phyloP scores from a whole-genome alignment of 139 green algal genomes.

The Eudorina sp. region DNA sequence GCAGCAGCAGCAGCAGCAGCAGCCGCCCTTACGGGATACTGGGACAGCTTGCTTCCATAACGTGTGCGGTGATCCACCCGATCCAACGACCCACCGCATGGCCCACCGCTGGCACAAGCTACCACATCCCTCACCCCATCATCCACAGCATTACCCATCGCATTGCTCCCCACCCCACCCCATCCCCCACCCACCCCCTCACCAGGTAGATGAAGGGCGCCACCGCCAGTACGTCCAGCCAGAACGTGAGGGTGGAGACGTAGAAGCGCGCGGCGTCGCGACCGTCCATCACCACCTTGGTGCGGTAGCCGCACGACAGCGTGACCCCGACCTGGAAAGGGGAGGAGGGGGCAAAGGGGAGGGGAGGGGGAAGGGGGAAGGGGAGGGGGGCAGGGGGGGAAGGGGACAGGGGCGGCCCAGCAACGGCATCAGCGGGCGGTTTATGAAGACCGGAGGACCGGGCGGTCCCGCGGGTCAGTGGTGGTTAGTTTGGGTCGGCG shows the following conservation, averaged over 20 bases:
- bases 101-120: too few species aligned
- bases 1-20: too few species aligned
- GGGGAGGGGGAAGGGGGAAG: neutral
- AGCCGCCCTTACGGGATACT: too few species aligned
- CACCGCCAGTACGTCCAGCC: slow-evolving; percentile 46
- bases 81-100: too few species aligned
- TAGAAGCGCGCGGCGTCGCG: slow-evolving; percentile 2
- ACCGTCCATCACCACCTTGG: slow-evolving; percentile 7
- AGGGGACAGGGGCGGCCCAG: neutral
- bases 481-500: too few species aligned
- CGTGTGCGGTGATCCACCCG: too few species aligned
- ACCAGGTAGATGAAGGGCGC: slow-evolving; percentile 54
- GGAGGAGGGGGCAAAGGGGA: neutral
- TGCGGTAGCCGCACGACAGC: slow-evolving; percentile 30
- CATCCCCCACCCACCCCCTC: neutral
- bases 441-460: too few species aligned
- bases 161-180: neutral
- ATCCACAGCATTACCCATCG: too few species aligned
- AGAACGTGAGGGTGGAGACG: neutral
- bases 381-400: neutral
- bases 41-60: too few species aligned
- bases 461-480: too few species aligned
- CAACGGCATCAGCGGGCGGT: too few species aligned
- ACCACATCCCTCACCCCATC: too few species aligned
- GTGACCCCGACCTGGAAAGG: slow-evolving; percentile 15